Evolutionary conservation across 768 basidiomycete species (phyloP), one percentile per base, ranked within the genome.

Genomic region (Solioccasus polychromus): DNA sequence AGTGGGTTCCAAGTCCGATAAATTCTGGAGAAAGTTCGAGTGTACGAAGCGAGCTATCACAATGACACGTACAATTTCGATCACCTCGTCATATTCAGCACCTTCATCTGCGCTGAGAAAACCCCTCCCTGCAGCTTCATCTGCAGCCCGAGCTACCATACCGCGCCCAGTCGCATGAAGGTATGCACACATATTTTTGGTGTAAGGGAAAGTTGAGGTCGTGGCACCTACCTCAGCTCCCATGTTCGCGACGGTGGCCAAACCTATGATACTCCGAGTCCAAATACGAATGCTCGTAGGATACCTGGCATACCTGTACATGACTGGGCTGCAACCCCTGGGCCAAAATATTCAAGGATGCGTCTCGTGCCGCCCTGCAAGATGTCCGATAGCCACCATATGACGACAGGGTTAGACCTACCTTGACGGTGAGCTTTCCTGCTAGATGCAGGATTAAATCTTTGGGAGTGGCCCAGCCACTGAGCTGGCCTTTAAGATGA

Each of bases 201-300:
- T 92, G 69, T 98, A 99, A 5, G 95, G 94, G 77, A 99, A 99
- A 6, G 88, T 92, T 1, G 94, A 95, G 0, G 96, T 98, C 1
- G 96, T 99, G n/a, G 96, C 96, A 30, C 96, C 96, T n/a, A 98
- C 94, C 73, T 99, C 96, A 11, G 96, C 96, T 40, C 96, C 96
- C 96, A 98, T 99, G 68, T 99, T 98, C 35, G 91, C 88, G 44
- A 99, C 88, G 2, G 96, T 98, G 2, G 95, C 96, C 43, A 96
- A 71, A 44, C 90, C 88, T 88, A 39, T 23, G 35, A 37, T 10
- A 30, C 17, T 39, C 20, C 35, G 12, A 46, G 38, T 35, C 31
- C 29, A 44, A 9, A 34, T 31, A 42, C 12, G 23, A 40, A 23
- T n/a, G 8, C 23, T 17, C 32, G 10, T 9, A 32, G 5, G 35